Conservation (phyloP, 1,139 yeast genomes). For the Ogataea hybrid region DNA sequence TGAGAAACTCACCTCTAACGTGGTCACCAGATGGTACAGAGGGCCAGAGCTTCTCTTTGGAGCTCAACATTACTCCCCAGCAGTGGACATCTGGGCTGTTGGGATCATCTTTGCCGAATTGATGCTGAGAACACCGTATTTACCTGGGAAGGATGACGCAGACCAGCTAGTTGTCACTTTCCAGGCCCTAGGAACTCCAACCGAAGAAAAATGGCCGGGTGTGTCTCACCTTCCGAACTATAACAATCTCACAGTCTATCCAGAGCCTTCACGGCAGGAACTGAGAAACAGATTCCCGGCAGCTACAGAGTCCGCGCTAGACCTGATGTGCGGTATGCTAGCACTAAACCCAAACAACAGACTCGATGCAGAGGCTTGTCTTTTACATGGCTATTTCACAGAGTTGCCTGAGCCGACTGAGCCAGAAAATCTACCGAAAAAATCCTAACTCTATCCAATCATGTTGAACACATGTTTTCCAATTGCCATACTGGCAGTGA, state of each 20-base stretch:
- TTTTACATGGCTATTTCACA: conserved; percentile 64
- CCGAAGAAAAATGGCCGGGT: conserved; percentile 90
- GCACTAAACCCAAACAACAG: conserved; percentile 77
- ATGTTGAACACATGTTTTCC: conserved; percentile 58
- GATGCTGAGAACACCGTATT: conserved; percentile 90
- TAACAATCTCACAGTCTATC: conserved; percentile 68
- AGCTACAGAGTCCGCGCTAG: conserved; percentile 84
- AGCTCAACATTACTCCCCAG: conserved; percentile 82
- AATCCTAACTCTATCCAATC: conserved; percentile 23
- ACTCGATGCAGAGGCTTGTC: conserved; percentile 62
- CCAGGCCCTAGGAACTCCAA: conserved; percentile 94
- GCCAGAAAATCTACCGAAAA: conserved; percentile 66
- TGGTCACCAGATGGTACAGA: conserved; percentile 96
- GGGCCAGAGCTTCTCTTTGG: conserved; percentile 93
- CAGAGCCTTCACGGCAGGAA: conserved; percentile 82
- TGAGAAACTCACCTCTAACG: conserved; percentile 84
- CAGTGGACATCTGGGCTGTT: conserved; percentile 91
- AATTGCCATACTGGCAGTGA: conserved; percentile 79
- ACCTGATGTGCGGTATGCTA: conserved; percentile 71
- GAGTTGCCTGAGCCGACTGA: conserved; percentile 78
- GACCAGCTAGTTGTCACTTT: conserved; percentile 92
- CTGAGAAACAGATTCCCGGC: conserved; percentile 84
- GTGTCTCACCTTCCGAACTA: conserved; percentile 78
- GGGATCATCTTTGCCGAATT: conserved; percentile 96
- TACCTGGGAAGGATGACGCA: conserved; percentile 87